Conservation (phyloP, 1,284 basidiomycete genomes). For the Ganoderma meredithae region DNA sequence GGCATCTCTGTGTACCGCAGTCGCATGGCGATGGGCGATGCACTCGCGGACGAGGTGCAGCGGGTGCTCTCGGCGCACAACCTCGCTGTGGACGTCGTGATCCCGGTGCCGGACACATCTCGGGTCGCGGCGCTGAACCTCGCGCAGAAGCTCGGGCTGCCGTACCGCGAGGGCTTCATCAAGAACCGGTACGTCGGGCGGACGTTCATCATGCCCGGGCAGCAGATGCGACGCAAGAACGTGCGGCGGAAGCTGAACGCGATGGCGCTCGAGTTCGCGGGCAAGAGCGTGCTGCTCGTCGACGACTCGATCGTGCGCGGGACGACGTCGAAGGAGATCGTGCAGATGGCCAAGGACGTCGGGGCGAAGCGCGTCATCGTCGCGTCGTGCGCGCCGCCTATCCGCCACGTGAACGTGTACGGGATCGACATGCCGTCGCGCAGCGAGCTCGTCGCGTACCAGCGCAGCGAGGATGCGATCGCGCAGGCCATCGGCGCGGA, state of each 20-base stretch:
- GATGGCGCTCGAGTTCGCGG: constrained; percentile 98
- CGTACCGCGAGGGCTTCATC: constrained; percentile 98
- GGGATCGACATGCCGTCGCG: constrained; percentile 99
- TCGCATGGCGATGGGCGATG: constrained; percentile 99
- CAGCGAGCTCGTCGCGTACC: constrained; percentile 91
- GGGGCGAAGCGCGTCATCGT: constrained; percentile 98
- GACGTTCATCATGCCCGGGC: constrained; percentile 99
- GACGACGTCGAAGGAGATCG: constrained; percentile 98
- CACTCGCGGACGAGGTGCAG: constrained; percentile 88
- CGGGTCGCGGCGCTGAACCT: constrained; percentile 96
- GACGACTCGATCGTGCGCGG: constrained; percentile 99
- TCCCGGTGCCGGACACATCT: constrained; percentile 97
- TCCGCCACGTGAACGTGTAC: constrained; percentile 95
- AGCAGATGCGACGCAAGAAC: constrained; percentile 93
- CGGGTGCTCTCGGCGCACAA: constrained; percentile 76
- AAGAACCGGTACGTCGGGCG: constrained; percentile 99
- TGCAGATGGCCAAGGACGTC: constrained; percentile 99
- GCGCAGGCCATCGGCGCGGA: constrained; percentile 93
- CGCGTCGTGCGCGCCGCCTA: constrained; percentile 97
- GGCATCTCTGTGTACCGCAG: constrained; percentile 97
- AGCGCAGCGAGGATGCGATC: constrained; percentile 79
- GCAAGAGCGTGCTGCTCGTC: constrained; percentile 94
- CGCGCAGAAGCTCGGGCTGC: constrained; percentile 89
- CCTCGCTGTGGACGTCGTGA: constrained; percentile 91
- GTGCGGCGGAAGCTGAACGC: constrained; percentile 97